These are phyloP conservation scores for Candida dubliniensis DNA, from an alignment of 1,139 yeast genomes.

Conservation along the genomic window DNA sequence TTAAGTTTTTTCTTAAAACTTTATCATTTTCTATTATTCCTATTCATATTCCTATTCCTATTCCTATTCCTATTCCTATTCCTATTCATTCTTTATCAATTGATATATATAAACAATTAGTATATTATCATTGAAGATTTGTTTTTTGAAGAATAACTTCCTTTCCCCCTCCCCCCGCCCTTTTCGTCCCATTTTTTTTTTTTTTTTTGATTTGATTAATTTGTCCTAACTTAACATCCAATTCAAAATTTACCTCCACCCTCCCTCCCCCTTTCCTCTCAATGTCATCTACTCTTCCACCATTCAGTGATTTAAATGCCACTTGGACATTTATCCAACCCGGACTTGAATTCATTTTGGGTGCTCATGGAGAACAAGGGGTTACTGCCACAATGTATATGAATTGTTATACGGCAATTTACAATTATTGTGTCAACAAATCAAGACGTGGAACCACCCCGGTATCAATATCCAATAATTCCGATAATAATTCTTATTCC, in stretches of 20 bases:
- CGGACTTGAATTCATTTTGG: slow-evolving; percentile 67
- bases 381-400: slow-evolving; percentile 73
- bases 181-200: background rate
- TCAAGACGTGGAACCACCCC: slow-evolving; percentile 42
- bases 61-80: no score
- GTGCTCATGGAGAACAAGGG: slow-evolving; percentile 63
- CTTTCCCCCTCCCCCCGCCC: background rate
- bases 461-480: slow-evolving; percentile 14
- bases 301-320: slow-evolving; percentile 56
- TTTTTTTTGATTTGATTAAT: background rate
- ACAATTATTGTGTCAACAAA: slow-evolving; percentile 88
- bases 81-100: no score
- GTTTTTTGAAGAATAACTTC: background rate
- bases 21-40: no score
- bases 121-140: background rate
- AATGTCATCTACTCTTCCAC: slow-evolving; percentile 22
- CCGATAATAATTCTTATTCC: slow-evolving; percentile 38
- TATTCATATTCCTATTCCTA: no score
- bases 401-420: slow-evolving; percentile 79
- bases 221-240: no score
- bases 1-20: no score
- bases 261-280: background rate
- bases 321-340: slow-evolving; percentile 81
- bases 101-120: background rate
- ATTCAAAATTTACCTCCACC: background rate